These are phyloP conservation scores for Nemania diffusa DNA, from an alignment of 2,329 filamentous ascomycete species.

Conservation along the genomic window DNA sequence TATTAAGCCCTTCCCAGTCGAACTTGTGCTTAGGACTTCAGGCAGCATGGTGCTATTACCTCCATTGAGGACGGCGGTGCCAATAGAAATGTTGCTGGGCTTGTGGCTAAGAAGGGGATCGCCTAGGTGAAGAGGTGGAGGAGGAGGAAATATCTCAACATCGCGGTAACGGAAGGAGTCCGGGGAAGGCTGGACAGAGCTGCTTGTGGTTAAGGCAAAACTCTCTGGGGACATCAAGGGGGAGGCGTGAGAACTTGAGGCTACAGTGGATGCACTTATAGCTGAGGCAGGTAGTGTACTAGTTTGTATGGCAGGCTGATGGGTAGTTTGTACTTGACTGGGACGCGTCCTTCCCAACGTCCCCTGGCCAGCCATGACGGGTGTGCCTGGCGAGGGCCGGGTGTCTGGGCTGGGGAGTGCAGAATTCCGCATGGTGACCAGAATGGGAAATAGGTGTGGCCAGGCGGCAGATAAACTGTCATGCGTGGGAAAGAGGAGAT, in stretches of 20 bases:
- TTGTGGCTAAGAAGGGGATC: conserved; percentile 74
- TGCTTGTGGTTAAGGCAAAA: conserved; percentile 62
- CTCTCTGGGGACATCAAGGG: conserved; percentile 67
- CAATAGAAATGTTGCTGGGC: conserved; percentile 71
- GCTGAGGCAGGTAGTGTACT: conserved; percentile 61
- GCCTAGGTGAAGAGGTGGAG: conserved; percentile 74
- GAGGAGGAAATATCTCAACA: conserved; percentile 61
- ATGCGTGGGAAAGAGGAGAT: conserved; percentile 43
- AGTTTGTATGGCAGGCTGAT: conserved; percentile 53
- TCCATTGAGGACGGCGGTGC: conserved; percentile 65
- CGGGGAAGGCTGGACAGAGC: conserved; percentile 74
- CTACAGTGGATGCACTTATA: conserved; percentile 65
- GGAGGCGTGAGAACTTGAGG: conserved; percentile 65
- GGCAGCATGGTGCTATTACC: conserved; percentile 67
- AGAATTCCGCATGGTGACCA: conserved; percentile 51
- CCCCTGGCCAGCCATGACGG: conserved; percentile 57
- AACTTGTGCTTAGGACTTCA: conserved; percentile 51
- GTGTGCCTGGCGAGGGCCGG: conserved; percentile 48
- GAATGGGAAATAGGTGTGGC: conserved; percentile 43
- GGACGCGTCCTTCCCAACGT: conserved; percentile 57
- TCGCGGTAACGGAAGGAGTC: conserved; percentile 68
- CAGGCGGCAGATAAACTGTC: conserved; percentile 42
- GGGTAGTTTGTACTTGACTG: conserved; percentile 60
- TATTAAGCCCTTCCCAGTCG: conserved; percentile 68
- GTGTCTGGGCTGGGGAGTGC: conserved; percentile 46